Evolutionary conservation across 805 yeast genomes (phyloP).

Genomic region (Lipomyces orientalis): DNA sequence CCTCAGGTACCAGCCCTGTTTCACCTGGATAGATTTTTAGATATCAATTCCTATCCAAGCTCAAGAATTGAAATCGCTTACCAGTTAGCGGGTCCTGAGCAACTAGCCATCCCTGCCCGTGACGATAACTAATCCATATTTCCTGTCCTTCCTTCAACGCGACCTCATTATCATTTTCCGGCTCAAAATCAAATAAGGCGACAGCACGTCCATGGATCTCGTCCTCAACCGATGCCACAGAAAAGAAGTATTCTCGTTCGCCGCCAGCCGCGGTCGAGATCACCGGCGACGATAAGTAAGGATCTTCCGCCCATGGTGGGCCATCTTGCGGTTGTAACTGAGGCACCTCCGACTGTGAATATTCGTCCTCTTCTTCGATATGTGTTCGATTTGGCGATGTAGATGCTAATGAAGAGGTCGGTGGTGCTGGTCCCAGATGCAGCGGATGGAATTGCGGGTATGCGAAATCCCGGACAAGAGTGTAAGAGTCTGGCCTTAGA

Average conservation of each 20-base stretch:
- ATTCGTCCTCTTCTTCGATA: conserved; percentile 24
- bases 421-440: conserved; percentile 62
- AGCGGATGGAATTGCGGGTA: conserved; percentile 72
- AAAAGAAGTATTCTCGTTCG: conserved; percentile 45
- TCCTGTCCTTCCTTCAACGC: conserved; percentile 77
- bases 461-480: conserved; percentile 73
- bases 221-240: conserved; percentile 39
- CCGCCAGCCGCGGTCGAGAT: conserved; percentile 39
- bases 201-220: conserved; percentile 70
- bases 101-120: conserved; percentile 98
- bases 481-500: conserved; percentile 2
- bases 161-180: conserved; percentile 94
- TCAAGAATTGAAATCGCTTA: conserved; percentile 46
- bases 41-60: background rate
- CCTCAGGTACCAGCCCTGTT: conserved; percentile 94
- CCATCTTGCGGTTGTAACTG: conserved; percentile 39
- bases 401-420: background rate
- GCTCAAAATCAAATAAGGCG: conserved; percentile 86
- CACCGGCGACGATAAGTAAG: conserved; percentile 43
- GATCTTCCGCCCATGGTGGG: conserved; percentile 49
- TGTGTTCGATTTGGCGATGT: conserved; percentile 29
- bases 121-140: conserved; percentile 84
- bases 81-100: conserved; percentile 71
- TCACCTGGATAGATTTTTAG: conserved; percentile 45
- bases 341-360: background rate